Conservation (phyloP, 2,329 filamentous ascomycete genomes). For the Lasiodiplodia citricola region DNA sequence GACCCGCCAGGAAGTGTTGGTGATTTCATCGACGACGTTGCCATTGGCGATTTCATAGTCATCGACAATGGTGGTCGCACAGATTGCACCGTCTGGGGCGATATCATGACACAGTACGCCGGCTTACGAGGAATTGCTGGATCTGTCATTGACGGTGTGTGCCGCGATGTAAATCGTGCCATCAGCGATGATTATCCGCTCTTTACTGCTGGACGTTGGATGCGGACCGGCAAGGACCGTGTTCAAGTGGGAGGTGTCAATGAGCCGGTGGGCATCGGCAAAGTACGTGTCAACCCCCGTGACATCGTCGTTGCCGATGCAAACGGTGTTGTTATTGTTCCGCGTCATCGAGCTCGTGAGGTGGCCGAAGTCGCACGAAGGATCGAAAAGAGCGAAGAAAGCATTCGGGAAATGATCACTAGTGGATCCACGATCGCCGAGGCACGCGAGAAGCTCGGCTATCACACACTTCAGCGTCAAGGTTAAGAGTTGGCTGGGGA, state of each 20-base stretch:
- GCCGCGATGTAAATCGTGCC: not conserved
- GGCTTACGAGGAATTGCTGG: not conserved
- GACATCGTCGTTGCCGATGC: not conserved
- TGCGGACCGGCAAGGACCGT: not conserved
- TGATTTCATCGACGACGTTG: not conserved
- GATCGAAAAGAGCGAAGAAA: constrained; percentile 1
- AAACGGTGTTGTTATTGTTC: constrained; percentile 4
- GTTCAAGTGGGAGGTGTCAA: not conserved
- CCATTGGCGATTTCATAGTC: not conserved
- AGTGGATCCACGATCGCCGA: not conserved
- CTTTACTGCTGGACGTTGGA: not conserved
- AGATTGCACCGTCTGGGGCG: not conserved
- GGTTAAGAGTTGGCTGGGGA: not conserved
- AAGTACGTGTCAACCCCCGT: not conserved
- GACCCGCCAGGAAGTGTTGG: not conserved
- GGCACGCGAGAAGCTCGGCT: not conserved
- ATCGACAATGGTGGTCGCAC: not conserved
- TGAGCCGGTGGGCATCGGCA: not conserved
- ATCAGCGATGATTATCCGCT: not conserved
- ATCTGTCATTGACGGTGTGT: not conserved
- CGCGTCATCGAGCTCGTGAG: not conserved
- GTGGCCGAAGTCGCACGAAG: constrained; percentile 1
- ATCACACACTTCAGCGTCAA: not conserved
- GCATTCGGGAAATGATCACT: not conserved
- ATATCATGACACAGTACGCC: not conserved